These are phyloP conservation scores for Stemphylium lycopersici DNA, from an alignment of 2,329 filamentous ascomycete species.

Conservation along the genomic window DNA sequence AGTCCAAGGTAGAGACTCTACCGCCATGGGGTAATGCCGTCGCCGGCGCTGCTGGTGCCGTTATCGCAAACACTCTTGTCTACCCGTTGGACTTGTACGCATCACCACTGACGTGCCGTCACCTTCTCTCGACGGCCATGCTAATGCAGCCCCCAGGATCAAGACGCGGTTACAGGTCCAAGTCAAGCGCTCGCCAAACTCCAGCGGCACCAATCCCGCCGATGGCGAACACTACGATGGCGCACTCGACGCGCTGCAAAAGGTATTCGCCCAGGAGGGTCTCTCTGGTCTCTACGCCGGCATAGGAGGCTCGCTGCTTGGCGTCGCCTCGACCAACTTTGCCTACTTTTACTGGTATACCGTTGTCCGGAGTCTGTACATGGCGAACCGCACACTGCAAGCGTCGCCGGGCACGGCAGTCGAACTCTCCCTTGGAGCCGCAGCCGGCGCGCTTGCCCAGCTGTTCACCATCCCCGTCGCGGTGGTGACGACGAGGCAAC, in stretches of 20 bases:
- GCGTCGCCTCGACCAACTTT: constrained; percentile 97
- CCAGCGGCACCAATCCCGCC: constrained; percentile 46
- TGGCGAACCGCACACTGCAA: constrained; percentile 62
- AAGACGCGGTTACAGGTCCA: constrained; percentile 97
- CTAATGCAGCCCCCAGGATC: constrained; percentile 65
- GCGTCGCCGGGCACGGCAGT: constrained; percentile 76
- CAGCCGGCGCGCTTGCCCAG: constrained; percentile 89
- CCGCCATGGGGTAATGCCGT: constrained; percentile 93
- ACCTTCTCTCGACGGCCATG: not conserved
- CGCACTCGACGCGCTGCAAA: constrained; percentile 84
- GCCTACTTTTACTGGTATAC: constrained; percentile 99
- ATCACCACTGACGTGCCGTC: not conserved
- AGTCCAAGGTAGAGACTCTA: constrained; percentile 71
- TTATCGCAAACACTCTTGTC: constrained; percentile 91
- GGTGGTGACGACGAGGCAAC: constrained; percentile 93
- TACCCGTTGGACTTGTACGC: constrained; percentile 96
- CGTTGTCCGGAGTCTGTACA: constrained; percentile 80
- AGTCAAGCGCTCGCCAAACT: constrained; percentile 66
- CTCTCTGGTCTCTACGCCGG: constrained; percentile 84
- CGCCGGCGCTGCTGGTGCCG: constrained; percentile 89
- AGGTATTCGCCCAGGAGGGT: constrained; percentile 83
- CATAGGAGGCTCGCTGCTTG: constrained; percentile 82
- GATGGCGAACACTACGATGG: constrained; percentile 79
- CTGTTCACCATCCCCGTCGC: constrained; percentile 96
- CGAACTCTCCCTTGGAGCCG: constrained; percentile 83